These are phyloP conservation scores for Hericium rajendrae DNA, from an alignment of 768 basidiomycete genomes.

Conservation along the genomic window DNA sequence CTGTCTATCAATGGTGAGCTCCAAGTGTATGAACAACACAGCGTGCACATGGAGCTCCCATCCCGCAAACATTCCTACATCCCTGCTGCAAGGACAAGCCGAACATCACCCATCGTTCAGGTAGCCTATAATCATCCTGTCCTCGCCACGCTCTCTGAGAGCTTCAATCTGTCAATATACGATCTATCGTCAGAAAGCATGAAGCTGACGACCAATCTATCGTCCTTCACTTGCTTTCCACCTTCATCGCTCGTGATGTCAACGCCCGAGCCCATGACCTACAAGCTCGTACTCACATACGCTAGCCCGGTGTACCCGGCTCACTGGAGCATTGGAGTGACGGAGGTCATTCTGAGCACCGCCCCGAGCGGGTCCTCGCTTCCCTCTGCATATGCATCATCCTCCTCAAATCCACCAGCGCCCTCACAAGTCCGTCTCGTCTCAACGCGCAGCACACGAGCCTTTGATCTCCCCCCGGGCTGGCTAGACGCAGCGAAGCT, in stretches of 20 bases:
- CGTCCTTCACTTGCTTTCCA: constrained; percentile 70
- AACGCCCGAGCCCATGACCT: constrained; percentile 42
- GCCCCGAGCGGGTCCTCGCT: not conserved
- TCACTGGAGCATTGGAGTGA: constrained; percentile 73
- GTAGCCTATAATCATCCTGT: constrained; percentile 74
- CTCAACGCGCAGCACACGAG: constrained; percentile 53
- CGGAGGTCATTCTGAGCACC: constrained; percentile 60
- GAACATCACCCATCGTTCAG: constrained; percentile 42
- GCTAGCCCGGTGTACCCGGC: constrained; percentile 69
- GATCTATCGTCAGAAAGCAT: constrained; percentile 45
- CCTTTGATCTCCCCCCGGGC: constrained; percentile 61
- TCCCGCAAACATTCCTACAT: constrained; percentile 35
- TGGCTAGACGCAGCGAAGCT: constrained; percentile 65
- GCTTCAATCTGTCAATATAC: constrained; percentile 65
- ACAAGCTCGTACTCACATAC: constrained; percentile 70
- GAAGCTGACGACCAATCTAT: constrained; percentile 54
- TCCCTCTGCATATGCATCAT: not conserved
- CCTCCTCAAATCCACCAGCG: constrained; percentile 12
- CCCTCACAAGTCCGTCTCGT: constrained; percentile 35
- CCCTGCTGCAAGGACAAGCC: constrained; percentile 29
- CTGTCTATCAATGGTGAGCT: constrained; percentile 66
- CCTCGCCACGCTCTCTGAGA: constrained; percentile 58
- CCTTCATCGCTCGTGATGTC: constrained; percentile 78
- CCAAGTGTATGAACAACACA: constrained; percentile 32
- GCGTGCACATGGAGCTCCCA: constrained; percentile 24